Conservation (phyloP, 495 filamentous ascomycete genomes). For the Podospora fimiseda region DNA sequence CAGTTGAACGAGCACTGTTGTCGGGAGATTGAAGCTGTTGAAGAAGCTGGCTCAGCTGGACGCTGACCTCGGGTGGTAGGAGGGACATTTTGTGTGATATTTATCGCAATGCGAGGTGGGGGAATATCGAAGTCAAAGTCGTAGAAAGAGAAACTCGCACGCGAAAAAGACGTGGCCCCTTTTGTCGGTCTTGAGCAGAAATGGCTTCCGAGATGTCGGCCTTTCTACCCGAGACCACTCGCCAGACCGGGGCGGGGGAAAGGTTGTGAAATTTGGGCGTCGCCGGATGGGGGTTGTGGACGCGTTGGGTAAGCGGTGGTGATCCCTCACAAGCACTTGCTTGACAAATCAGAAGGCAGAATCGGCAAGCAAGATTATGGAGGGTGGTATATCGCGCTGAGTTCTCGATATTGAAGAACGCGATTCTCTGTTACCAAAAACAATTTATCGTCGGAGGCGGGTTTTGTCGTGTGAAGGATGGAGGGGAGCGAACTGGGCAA, state of each 20-base stretch:
- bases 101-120: too few species aligned
- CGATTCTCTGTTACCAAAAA: background rate
- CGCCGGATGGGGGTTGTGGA: background rate
- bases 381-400: background rate
- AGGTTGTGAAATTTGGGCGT: background rate
- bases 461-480: constrained; percentile 10
- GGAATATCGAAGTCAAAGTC: background rate
- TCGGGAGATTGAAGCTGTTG: constrained; percentile 83
- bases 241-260: background rate
- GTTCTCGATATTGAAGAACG: background rate
- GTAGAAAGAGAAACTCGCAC: background rate
- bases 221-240: background rate
- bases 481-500: constrained; percentile 12
- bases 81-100: constrained; percentile 54
- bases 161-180: background rate
- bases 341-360: too few species aligned
- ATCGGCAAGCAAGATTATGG: background rate
- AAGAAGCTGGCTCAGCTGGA: constrained; percentile 77
- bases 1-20: constrained; percentile 74
- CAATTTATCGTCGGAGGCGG: constrained; percentile 9
- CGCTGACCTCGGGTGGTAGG: constrained; percentile 71
- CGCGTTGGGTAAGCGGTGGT: background rate
- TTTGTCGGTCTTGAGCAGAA: background rate
- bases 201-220: background rate
- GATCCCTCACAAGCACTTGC: background rate